Evolutionary conservation across 176 grass and related monocot species (phyloP).

Genomic region (Rhynchospora tenuis): DNA sequence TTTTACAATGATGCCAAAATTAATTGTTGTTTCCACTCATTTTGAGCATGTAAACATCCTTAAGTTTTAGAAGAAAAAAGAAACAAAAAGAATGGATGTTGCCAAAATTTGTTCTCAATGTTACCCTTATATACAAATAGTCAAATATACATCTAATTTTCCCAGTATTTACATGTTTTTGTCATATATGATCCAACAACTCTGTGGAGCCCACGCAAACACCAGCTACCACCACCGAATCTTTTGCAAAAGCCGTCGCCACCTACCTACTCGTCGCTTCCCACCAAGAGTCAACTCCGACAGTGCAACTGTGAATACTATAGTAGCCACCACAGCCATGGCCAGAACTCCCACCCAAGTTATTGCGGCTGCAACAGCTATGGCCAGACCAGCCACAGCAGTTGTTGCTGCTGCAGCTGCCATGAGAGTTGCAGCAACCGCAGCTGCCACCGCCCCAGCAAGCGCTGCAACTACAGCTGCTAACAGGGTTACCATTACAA

Average conservation of each 20-base stretch:
- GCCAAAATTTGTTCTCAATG: neutral
- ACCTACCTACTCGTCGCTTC: neutral
- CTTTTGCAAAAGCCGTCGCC: slow-evolving; percentile 1
- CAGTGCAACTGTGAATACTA: neutral
- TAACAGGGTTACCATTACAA: neutral
- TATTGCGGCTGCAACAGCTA: slow-evolving; percentile 11
- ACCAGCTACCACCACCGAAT: neutral
- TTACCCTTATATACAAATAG: neutral
- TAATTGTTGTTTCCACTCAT: neutral
- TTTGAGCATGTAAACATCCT: neutral
- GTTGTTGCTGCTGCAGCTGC: neutral
- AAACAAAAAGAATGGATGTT: neutral
- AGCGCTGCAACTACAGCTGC: slow-evolving; percentile 16
- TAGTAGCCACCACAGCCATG: neutral
- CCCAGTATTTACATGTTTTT: neutral
- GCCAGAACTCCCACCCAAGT: slow-evolving; percentile 6
- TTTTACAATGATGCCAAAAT: neutral
- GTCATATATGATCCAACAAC: neutral
- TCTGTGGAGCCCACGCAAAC: neutral
- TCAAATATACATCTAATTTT: neutral
- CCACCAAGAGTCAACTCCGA: neutral
- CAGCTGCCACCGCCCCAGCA: slow-evolving; percentile 5
- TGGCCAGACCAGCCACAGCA: neutral
- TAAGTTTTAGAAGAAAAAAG: neutral
- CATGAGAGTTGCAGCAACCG: slow-evolving; percentile 1